Conservation (phyloP, 75 land plant species). For the Adiantum capillusveneris region DNA sequence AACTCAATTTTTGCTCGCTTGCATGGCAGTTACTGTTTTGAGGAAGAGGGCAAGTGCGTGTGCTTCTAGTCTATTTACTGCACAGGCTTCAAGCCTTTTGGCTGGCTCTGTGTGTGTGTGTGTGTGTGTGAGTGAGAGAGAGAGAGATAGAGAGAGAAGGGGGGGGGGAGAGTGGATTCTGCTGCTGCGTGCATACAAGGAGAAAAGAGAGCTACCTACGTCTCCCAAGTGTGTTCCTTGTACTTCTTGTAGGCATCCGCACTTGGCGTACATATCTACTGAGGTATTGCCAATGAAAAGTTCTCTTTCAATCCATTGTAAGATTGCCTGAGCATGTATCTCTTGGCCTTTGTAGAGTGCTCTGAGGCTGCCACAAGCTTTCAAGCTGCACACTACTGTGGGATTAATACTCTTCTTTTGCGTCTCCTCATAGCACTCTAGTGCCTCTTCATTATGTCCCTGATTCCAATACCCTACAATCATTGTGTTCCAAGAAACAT, state of each 20-base stretch:
- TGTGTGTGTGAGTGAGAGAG: too few relatives aligned
- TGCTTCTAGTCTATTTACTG: too few relatives aligned
- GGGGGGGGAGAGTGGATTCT: too few relatives aligned
- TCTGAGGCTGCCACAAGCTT: not conserved
- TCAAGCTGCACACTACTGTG: not conserved
- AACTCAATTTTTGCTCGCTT: too few relatives aligned
- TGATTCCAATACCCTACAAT: not conserved
- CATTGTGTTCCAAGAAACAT: constrained; percentile 7
- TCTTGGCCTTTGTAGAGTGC: not conserved
- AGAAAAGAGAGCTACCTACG: too few relatives aligned
- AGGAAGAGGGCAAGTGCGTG: too few relatives aligned
- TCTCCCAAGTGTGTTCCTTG: too few relatives aligned
- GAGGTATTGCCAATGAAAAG: constrained; percentile 34
- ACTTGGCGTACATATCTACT: constrained; percentile 40
- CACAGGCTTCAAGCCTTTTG: too few relatives aligned
- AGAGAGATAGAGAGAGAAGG: too few relatives aligned
- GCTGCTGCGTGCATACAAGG: too few relatives aligned
- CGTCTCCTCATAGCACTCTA: not conserved
- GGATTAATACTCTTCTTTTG: not conserved
- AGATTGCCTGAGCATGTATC: not conserved
- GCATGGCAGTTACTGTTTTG: too few relatives aligned
- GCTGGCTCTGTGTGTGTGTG: too few relatives aligned
- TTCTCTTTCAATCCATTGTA: constrained; percentile 13
- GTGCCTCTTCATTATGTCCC: not conserved
- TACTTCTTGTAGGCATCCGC: constrained; percentile 24